Evolutionary conservation across 2,329 filamentous ascomycete species (phyloP).

Genomic region (Fusarium ambrosium): DNA sequence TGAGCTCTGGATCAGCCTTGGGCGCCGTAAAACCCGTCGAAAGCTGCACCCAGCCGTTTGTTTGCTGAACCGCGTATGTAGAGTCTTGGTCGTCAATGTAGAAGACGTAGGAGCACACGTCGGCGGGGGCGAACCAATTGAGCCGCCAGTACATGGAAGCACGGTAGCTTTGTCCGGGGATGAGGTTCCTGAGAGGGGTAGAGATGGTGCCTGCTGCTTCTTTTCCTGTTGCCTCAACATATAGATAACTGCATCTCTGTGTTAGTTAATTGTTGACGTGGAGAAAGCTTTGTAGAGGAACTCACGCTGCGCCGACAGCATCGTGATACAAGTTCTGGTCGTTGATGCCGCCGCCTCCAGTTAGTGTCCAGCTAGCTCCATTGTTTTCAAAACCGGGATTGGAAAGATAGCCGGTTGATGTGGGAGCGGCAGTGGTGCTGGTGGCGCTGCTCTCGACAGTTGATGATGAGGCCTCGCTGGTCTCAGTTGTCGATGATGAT

Average conservation of each 20-base stretch:
- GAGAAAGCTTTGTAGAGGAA: neutral
- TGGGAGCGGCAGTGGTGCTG: neutral
- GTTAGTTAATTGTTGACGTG: neutral
- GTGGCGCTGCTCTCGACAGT: neutral
- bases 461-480: neutral
- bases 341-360: neutral
- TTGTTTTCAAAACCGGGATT: neutral
- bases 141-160: neutral
- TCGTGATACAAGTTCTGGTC: neutral
- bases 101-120: neutral
- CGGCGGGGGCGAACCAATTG: neutral
- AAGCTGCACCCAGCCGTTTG: neutral
- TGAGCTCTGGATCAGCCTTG: neutral
- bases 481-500: neutral
- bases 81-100: neutral
- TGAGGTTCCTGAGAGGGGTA: neutral
- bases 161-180: neutral
- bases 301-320: neutral
- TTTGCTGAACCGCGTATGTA: neutral
- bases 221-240: neutral
- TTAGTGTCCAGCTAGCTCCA: neutral
- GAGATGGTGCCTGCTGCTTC: neutral
- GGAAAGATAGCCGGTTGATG: neutral
- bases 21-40: neutral
- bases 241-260: neutral